phyloP scores from a whole-genome alignment of 306 rosid species.

The Arachis hypogaea region DNA sequence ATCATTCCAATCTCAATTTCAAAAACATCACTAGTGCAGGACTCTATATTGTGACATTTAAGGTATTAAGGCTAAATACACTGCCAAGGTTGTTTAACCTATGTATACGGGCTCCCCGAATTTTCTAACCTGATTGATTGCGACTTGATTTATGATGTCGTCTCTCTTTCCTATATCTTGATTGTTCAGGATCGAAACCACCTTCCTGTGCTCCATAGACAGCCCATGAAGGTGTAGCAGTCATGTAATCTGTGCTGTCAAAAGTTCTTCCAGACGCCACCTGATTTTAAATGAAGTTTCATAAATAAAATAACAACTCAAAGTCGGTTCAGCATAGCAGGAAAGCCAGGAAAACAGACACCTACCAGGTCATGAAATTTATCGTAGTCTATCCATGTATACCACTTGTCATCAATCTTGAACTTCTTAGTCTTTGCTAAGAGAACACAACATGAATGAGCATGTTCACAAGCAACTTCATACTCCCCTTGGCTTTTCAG shows the following conservation, averaged over 20 bases:
- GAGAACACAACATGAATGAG: constrained; percentile 94
- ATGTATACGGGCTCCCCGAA: constrained; percentile 32
- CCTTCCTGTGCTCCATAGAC: constrained; percentile 89
- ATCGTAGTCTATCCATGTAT: constrained; percentile 96
- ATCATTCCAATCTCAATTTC: too few species aligned
- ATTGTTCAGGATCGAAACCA: constrained; percentile 90
- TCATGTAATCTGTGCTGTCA: constrained; percentile 81
- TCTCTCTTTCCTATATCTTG: constrained; percentile 74
- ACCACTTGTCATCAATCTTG: constrained; percentile 86
- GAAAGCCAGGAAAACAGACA: not conserved
- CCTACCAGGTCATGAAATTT: constrained; percentile 91
- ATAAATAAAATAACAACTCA: too few species aligned
- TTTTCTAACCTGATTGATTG: constrained; percentile 53
- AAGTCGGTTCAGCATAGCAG: too few species aligned
- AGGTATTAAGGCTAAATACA: constrained; percentile 16
- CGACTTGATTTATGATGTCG: constrained; percentile 78
- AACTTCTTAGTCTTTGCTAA: constrained; percentile 86
- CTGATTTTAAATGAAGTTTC: too few species aligned
- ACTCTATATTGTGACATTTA: constrained; percentile 5
- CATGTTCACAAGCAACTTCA: constrained; percentile 96
- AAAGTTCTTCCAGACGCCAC: constrained; percentile 75
- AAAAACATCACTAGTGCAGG: too few species aligned
- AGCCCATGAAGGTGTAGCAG: constrained; percentile 94
- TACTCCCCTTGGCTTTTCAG: constrained; percentile 79
- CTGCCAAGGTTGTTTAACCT: constrained; percentile 31